phyloP scores from a whole-genome alignment of 306 rosid species.

The Abrus precatorius region DNA sequence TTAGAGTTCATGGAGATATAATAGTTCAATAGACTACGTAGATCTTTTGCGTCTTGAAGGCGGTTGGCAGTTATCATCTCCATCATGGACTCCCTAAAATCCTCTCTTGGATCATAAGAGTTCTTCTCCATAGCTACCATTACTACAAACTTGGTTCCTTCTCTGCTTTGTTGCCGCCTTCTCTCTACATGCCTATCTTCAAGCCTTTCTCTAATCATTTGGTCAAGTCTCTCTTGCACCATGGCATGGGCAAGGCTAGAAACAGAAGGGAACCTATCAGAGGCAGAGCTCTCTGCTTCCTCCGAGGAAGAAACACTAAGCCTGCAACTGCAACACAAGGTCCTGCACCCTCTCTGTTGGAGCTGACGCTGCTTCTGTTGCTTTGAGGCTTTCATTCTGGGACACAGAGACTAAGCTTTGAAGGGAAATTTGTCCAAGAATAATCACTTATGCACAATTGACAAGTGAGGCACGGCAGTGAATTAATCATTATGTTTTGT shows the following conservation, averaged over 20 bases:
- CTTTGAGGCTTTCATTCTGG: slow-evolving; percentile 67
- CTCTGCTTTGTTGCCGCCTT: slow-evolving; percentile 58
- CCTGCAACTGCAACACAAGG: slow-evolving; percentile 86
- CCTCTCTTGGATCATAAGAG: slow-evolving; percentile 84
- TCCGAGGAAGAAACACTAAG: slow-evolving; percentile 88
- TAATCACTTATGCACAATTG: slow-evolving; percentile 70
- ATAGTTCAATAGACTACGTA: slow-evolving; percentile 82
- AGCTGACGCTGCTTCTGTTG: slow-evolving; percentile 61
- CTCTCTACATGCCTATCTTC: slow-evolving; percentile 62
- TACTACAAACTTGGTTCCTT: slow-evolving; percentile 74
- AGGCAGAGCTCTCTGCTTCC: slow-evolving; percentile 75
- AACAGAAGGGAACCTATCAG: slow-evolving; percentile 73
- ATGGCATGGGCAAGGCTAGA: slow-evolving; percentile 93
- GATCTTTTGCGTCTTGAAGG: slow-evolving; percentile 76
- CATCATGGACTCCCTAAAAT: slow-evolving; percentile 81
- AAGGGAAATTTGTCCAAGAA: slow-evolving; percentile 48
- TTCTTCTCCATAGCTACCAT: slow-evolving; percentile 90
- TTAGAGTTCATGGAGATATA: slow-evolving; percentile 83
- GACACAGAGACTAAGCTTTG: slow-evolving; percentile 51
- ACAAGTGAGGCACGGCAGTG: slow-evolving; percentile 62
- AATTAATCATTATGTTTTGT: slow-evolving; percentile 68
- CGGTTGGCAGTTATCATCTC: slow-evolving; percentile 83
- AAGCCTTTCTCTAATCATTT: slow-evolving; percentile 74
- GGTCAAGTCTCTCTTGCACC: slow-evolving; percentile 95
- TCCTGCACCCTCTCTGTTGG: slow-evolving; percentile 66